Evolutionary conservation across 148 eudicot genomes (phyloP), one percentile per base, ranked within the genome.

Genomic region (Persicaria maculosa): DNA sequence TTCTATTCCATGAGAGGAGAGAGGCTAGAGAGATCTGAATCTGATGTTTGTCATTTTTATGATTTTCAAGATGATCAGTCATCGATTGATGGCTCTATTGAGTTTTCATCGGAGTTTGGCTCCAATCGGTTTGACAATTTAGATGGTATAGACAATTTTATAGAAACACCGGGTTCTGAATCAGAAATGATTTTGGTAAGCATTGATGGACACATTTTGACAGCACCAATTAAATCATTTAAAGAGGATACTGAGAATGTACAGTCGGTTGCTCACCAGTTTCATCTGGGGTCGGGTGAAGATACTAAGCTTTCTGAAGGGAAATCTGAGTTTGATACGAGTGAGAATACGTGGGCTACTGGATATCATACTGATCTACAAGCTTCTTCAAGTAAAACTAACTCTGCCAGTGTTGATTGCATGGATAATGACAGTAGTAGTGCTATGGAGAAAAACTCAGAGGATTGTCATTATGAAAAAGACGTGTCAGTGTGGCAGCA

Each of bases 111-210:
- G 1, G 96, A 95, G 67, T 95, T 81, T 82, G 96, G 87, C 45
- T 85, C 93, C 17, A 85, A 65, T 81, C 80, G 86, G 20, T 91
- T 77, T 74, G 93, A 88, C 5, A 90, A 84, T 87, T 77, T 91
- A 78, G 97, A 92, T 48, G 81, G 74, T 17, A 79, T 78, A 67
- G 93, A 88, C 8, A 81, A 82, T 77, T 85, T 79, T 68, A 78
- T 80, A 40, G 93, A 92, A 82, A 84, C 96, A 43, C 84, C 86
- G 70, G 76, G 81, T 36, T 81, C 80, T 31, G 88, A 75, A 74
- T 86, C 99, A 31, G 97, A 89, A 81, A 90, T 95, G 84, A 91
- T 95, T 80, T 85, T 92, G 88, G 96, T 95, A 50, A 95, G 99
- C 77, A 84, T 95, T 31, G 99, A 95, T 84, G 99, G 99, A 54